phyloP scores from a whole-genome alignment of 139 green algal genomes.

The Tetradesmus obliquus region DNA sequence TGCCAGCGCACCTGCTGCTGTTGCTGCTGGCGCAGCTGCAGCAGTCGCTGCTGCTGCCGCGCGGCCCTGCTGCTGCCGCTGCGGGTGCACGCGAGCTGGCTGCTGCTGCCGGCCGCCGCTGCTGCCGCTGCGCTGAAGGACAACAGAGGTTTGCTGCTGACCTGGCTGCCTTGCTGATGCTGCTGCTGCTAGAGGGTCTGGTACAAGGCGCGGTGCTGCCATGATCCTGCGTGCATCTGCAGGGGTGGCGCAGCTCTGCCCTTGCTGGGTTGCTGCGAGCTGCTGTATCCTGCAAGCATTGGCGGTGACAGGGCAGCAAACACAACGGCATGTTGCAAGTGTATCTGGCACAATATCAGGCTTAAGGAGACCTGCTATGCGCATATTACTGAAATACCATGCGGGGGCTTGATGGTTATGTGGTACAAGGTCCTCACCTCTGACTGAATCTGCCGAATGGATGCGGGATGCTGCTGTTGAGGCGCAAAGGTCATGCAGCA shows the following conservation, averaged over 20 bases:
- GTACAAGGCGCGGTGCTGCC: neutral
- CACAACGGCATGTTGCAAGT: no score
- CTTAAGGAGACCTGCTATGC: no score
- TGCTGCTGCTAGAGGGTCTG: neutral
- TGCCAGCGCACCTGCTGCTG: constrained; percentile 30
- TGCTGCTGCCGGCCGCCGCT: constrained; percentile 32
- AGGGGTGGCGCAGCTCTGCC: constrained; percentile 8
- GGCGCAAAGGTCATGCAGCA: no score
- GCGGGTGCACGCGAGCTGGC: neutral
- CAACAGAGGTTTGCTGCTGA: neutral
- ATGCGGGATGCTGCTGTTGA: no score
- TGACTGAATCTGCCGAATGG: no score
- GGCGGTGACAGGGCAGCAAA: neutral
- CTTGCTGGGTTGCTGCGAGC: neutral
- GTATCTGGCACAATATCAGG: no score
- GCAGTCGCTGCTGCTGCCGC: constrained; percentile 9
- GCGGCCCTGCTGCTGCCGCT: neutral
- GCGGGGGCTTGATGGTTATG: no score
- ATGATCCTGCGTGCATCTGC: constrained; percentile 24
- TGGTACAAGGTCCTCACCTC: no score
- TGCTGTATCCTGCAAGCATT: constrained; percentile 25
- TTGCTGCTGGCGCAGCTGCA: constrained; percentile 25
- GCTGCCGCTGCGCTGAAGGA: neutral
- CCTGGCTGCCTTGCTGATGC: neutral
- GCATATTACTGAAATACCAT: no score